phyloP scores from a whole-genome alignment of 129 eudicot genomes.

The Cynara cardunculus region DNA sequence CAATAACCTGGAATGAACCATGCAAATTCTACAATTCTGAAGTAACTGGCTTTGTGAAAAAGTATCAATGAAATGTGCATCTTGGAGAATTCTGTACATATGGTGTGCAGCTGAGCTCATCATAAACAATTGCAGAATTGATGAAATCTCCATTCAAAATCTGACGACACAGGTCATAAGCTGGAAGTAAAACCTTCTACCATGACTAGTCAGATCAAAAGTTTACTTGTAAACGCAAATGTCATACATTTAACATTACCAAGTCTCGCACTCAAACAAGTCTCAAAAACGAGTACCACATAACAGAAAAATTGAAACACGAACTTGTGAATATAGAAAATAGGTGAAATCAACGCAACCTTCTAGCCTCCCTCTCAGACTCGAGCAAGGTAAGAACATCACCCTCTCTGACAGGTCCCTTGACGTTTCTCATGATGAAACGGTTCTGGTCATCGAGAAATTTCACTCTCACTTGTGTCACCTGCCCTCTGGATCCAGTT shows the following conservation, averaged over 20 bases:
- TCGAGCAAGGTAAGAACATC: constrained; percentile 47
- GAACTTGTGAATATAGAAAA: background rate
- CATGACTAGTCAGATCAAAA: background rate
- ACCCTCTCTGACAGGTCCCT: constrained; percentile 46
- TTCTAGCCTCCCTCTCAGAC: constrained; percentile 54
- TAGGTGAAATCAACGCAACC: constrained; percentile 27
- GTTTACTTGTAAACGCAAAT: background rate
- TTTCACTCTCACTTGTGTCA: constrained; percentile 42
- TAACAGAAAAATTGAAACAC: background rate
- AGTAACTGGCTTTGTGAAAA: background rate
- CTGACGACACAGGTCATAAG: background rate
- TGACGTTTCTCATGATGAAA: constrained; percentile 41
- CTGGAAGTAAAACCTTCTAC: background rate
- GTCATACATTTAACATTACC: background rate
- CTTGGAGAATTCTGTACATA: background rate
- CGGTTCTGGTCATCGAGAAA: constrained; percentile 39
- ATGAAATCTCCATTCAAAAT: background rate
- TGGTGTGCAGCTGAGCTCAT: background rate
- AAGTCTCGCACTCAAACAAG: background rate
- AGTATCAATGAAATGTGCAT: too few relatives aligned
- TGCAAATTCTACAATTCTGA: background rate
- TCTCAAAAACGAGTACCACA: background rate
- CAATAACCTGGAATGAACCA: background rate
- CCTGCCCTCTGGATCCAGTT: constrained; percentile 49
- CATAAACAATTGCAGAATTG: background rate